Conservation (phyloP, 2,329 filamentous ascomycete genomes). For the Coniochaeta sp. region DNA sequence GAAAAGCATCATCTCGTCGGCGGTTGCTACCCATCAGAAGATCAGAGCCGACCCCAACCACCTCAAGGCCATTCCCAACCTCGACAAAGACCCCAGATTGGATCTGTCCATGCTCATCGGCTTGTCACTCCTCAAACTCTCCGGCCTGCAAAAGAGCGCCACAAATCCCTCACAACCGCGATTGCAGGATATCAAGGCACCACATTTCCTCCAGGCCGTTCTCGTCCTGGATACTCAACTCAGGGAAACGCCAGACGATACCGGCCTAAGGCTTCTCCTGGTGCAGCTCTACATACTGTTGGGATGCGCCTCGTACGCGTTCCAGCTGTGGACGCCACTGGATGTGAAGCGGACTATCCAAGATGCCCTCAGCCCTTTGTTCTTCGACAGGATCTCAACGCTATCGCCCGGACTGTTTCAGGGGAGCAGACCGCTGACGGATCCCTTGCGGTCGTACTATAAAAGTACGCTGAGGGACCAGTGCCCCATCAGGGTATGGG, state of each 20-base stretch:
- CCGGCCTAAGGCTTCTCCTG: slow-evolving; percentile 40
- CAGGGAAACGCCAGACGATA: slow-evolving; percentile 35
- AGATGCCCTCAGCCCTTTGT: slow-evolving; percentile 47
- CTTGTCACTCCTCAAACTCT: slow-evolving; percentile 21
- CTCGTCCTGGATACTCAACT: slow-evolving; percentile 43
- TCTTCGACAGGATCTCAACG: slow-evolving; percentile 48
- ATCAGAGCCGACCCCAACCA: slow-evolving; percentile 14
- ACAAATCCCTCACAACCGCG: slow-evolving; percentile 9
- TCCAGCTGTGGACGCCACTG: slow-evolving; percentile 41
- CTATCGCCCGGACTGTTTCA: slow-evolving; percentile 37
- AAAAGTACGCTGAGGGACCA: slow-evolving; percentile 29
- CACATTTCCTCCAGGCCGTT: slow-evolving; percentile 38
- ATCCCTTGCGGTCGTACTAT: slow-evolving; percentile 39
- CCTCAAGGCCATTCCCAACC: slow-evolving; percentile 12
- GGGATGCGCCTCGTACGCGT: slow-evolving; percentile 39
- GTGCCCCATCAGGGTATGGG: slow-evolving; percentile 34
- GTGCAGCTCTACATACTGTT: slow-evolving; percentile 44
- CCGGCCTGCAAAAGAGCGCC: slow-evolving; percentile 14
- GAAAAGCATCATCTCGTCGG: slow-evolving; percentile 13
- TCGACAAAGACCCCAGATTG: slow-evolving; percentile 24
- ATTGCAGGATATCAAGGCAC: slow-evolving; percentile 15
- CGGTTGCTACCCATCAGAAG: slow-evolving; percentile 13
- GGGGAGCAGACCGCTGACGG: slow-evolving; percentile 28
- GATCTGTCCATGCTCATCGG: slow-evolving; percentile 25
- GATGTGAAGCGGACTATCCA: slow-evolving; percentile 51